Conservation (phyloP, 768 basidiomycete genomes). For the Candolleomyces aberdarensis region DNA sequence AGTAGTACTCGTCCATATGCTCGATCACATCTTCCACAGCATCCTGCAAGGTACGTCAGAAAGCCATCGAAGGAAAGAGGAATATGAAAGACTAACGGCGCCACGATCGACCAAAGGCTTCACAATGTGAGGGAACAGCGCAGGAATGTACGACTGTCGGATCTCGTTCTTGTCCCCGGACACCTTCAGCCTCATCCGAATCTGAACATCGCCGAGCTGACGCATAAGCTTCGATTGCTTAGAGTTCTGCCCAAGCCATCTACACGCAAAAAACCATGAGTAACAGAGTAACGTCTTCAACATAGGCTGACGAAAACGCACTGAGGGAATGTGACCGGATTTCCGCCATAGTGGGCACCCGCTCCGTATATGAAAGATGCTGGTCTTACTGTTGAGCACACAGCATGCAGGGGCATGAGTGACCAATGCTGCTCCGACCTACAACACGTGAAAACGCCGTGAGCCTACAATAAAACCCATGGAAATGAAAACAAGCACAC, state of each 20-base stretch:
- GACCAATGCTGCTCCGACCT: conserved; percentile 96
- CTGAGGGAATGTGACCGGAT: conserved; percentile 79
- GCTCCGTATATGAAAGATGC: conserved; percentile 80
- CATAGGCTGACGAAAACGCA: conserved; percentile 35
- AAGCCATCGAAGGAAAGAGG: not conserved
- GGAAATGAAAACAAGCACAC: conserved; percentile 14
- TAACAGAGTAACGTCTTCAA: not conserved
- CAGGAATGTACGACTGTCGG: conserved; percentile 86
- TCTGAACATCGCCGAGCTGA: conserved; percentile 86
- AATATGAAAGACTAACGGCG: conserved; percentile 48
- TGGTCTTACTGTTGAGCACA: conserved; percentile 86
- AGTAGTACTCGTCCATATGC: conserved; percentile 90
- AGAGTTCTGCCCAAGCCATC: conserved; percentile 98
- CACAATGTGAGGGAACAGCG: conserved; percentile 80
- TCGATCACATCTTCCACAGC: conserved; percentile 81
- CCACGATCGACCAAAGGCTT: conserved; percentile 74
- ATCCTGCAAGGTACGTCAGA: conserved; percentile 42
- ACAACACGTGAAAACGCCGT: conserved; percentile 7
- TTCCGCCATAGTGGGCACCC: conserved; percentile 61
- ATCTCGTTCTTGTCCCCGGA: conserved; percentile 91
- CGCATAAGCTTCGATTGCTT: conserved; percentile 81
- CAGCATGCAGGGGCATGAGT: conserved; percentile 90
- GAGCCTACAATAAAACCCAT: not conserved
- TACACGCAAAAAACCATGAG: conserved; percentile 25
- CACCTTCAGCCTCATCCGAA: conserved; percentile 91